Conservation (phyloP, 441 rosid species). For the Erysimum cheiri region DNA sequence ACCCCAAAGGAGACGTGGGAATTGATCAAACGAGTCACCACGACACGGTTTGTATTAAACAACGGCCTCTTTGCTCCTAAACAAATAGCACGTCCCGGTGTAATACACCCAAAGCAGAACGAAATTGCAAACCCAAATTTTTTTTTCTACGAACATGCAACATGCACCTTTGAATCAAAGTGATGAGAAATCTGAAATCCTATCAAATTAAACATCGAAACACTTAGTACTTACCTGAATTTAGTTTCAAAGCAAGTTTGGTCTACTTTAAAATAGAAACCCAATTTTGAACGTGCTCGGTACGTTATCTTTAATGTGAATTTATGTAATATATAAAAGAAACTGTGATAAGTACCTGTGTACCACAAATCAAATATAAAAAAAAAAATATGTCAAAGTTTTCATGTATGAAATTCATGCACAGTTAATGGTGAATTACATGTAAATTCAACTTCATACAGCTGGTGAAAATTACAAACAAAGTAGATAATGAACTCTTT, state of each 20-base stretch:
- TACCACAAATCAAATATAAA: too few relatives aligned
- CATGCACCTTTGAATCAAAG: neutral
- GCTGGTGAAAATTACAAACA: too few relatives aligned
- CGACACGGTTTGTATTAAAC: conserved; percentile 37
- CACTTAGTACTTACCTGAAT: too few relatives aligned
- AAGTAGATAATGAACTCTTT: too few relatives aligned
- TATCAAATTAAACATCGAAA: too few relatives aligned
- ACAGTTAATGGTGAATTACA: neutral
- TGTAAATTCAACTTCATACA: too few relatives aligned
- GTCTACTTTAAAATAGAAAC: too few relatives aligned
- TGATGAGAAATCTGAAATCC: too few relatives aligned
- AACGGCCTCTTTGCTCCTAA: conserved; percentile 17
- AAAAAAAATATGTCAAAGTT: too few relatives aligned
- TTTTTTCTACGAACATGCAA: neutral
- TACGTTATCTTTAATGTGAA: neutral
- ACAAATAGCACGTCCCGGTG: conserved; percentile 7
- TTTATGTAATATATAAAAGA: too few relatives aligned
- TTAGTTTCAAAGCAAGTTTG: neutral
- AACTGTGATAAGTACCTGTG: neutral
- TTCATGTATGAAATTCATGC: neutral
- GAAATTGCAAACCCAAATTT: neutral
- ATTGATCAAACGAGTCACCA: conserved; percentile 39
- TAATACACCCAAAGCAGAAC: conserved; percentile 19
- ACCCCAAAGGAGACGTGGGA: neutral
- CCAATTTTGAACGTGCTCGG: neutral